Base-by-base conservation (phyloP, 2,329 filamentous ascomycete genomes). In the Cytospora mali region DNA sequence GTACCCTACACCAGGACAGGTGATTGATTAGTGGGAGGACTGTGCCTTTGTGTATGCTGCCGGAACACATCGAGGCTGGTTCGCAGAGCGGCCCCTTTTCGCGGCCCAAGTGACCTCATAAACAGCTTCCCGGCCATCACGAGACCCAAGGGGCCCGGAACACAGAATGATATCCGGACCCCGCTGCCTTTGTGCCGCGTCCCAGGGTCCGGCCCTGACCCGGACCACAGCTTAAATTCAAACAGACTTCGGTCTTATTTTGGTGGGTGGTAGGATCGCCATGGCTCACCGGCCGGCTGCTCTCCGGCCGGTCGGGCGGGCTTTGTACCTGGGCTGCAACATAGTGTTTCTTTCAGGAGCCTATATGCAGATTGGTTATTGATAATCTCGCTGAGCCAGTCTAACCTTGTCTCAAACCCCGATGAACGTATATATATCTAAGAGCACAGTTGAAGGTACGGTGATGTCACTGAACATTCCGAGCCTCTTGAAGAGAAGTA, bases 61-160 rank as follows among this genome's bases (percentile, higher is more conserved):
- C 11, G n/a, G n/a, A 21, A 23, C 10, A 11, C 9, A 23, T n/a
- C 4, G n/a, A 46, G n/a, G n/a, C n/a, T 46, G 10, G n/a, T 13
- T 21, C 33, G 53, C 50, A 46, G 35, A 23, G 35, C 35, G 57
- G 50, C 57, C 57, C n/a, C 53, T 31, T 29, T 25, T 5, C 27
- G 23, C 29, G 35, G 27, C 57, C 50, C 33, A 21, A n/a, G 35
- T 53, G 49, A 25, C 31, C 49, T 52, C 49, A 53, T 59, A 35
- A 33, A n/a, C 16, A 28, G 10, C 55, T 14, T 6, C 25, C 10
- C 28, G n/a, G n/a, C 13, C 25, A n/a, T 18, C 18, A 23, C n/a
- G 18, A n/a, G 31, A 33, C 16, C 11, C 6, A 39, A 51, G 31
- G 10, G 33, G n/a, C n/a, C n/a, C 31, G 27, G 6, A 18, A 31